Evolutionary conservation across 305 asterid species (phyloP).

Genomic region (Fraxinus sp.): DNA sequence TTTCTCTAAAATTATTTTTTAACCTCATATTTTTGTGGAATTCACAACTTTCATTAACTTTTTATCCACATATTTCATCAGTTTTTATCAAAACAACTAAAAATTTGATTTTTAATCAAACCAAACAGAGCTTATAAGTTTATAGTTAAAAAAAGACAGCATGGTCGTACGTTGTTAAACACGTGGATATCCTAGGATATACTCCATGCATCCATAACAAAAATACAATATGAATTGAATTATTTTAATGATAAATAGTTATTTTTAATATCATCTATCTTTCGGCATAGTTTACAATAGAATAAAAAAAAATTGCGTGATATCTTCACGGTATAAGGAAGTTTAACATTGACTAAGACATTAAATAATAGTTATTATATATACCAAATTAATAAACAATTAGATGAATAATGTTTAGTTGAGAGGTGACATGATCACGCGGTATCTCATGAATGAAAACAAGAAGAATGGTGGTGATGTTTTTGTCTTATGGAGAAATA

Average conservation of each 20-base stretch:
- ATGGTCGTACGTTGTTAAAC: neutral
- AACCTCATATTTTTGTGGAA: too few species aligned
- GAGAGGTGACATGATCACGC: neutral
- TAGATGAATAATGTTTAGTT: too few species aligned
- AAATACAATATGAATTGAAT: neutral
- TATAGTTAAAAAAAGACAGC: neutral
- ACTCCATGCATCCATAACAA: neutral
- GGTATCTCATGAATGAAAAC: neutral
- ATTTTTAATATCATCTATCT: neutral
- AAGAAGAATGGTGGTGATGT: neutral
- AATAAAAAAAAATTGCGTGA: too few species aligned
- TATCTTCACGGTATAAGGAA: neutral
- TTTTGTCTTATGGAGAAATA: neutral
- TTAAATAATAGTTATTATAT: too few species aligned
- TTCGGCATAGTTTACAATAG: too few species aligned
- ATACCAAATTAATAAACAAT: too few species aligned
- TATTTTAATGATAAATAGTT: neutral
- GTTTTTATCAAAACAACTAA: too few species aligned
- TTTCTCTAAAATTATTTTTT: too few species aligned
- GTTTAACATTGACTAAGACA: neutral
- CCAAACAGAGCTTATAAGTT: neutral
- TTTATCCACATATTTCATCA: too few species aligned
- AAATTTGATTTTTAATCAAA: too few species aligned
- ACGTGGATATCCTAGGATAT: slow-evolving; percentile 5
- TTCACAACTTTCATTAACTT: too few species aligned